Evolutionary conservation across 371 early-diverging fungal genomes (phyloP).

Genomic region (Coemansia sp.): DNA sequence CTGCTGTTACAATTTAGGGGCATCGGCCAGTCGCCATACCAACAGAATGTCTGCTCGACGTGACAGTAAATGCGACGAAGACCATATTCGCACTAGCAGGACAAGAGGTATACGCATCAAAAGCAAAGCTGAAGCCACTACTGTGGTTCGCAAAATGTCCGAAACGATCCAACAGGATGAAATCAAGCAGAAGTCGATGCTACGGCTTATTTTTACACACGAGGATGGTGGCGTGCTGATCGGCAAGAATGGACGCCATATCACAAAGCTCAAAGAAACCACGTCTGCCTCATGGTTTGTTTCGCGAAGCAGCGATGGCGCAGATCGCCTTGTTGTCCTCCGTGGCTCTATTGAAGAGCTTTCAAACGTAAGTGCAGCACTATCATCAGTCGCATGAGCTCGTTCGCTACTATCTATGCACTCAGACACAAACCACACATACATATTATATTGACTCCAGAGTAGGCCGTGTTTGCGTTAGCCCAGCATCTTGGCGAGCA

Average conservation of each 20-base stretch:
- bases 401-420: no score
- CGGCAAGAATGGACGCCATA: conserved; percentile 43
- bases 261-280: conserved; percentile 39
- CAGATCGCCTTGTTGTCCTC: conserved; percentile 38
- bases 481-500: conserved; percentile 34
- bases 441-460: not conserved
- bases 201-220: conserved; percentile 31
- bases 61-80: conserved; percentile 2
- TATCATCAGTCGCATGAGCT: not conserved
- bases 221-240: conserved; percentile 47
- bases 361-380: conserved; percentile 24
- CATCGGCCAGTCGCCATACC: not conserved
- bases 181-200: not conserved
- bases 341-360: conserved; percentile 24
- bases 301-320: conserved; percentile 22
- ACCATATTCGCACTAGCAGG: not conserved
- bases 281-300: conserved; percentile 34
- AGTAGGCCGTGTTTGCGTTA: conserved; percentile 32
- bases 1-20: not conserved
- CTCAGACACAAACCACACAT: not conserved
- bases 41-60: conserved; percentile 3
- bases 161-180: not conserved
- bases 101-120: not conserved
- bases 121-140: not conserved
- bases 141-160: not conserved